These are phyloP conservation scores for Lentinula sp. DNA, from an alignment of 768 basidiomycete genomes.

Conservation along the genomic window DNA sequence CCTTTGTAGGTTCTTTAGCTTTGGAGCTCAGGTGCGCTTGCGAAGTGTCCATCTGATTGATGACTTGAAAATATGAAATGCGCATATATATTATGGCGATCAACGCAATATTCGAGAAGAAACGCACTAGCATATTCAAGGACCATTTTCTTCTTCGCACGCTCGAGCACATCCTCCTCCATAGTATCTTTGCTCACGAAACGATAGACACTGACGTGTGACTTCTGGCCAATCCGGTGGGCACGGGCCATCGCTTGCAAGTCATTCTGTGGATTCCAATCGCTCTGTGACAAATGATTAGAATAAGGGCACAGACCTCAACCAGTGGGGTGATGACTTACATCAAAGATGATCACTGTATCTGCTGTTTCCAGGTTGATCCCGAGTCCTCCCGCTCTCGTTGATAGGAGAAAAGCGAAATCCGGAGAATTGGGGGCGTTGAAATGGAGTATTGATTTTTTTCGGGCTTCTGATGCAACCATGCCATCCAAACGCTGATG, in stretches of 20 bases:
- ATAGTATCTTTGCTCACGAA: conserved; percentile 99
- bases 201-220: conserved; percentile 96
- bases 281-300: conserved; percentile 53
- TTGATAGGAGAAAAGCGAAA: conserved; percentile 95
- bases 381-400: conserved; percentile 94
- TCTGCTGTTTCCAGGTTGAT: conserved; percentile 99
- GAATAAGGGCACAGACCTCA: conserved; percentile 4
- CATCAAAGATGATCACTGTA: conserved; percentile 98
- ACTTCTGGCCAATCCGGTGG: conserved; percentile 98
- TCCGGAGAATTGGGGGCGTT: conserved; percentile 90
- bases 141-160: conserved; percentile 99
- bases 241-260: conserved; percentile 99
- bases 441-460: conserved; percentile 96
- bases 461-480: conserved; percentile 89
- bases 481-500: conserved; percentile 95
- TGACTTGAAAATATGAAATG: conserved; percentile 51
- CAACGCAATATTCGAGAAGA: conserved; percentile 6
- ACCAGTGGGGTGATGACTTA: conserved; percentile 31
- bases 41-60: conserved; percentile 99
- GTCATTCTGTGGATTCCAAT: conserved; percentile 99
- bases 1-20: conserved; percentile 65
- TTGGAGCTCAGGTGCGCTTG: conserved; percentile 93
- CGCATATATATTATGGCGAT: conserved; percentile 3
- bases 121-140: conserved; percentile 96
- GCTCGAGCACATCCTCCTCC: conserved; percentile 97